Evolutionary conservation across 148 eudicot species (phyloP).

Genomic region (Arctostaphylos glauca): DNA sequence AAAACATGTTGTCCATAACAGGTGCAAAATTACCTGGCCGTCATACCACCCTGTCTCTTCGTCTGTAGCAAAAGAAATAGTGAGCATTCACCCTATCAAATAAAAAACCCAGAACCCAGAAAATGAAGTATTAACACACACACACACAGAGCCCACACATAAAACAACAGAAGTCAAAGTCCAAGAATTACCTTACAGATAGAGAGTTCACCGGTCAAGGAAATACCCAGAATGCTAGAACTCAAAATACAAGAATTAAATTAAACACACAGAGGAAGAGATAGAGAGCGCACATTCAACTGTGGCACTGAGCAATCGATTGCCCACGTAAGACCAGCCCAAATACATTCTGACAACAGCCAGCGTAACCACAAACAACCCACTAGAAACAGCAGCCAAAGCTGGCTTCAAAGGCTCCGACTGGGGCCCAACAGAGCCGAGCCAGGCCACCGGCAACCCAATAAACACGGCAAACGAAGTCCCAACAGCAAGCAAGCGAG

Average conservation of each 20-base stretch:
- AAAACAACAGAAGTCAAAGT: too few species aligned
- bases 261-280: neutral
- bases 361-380: conserved; percentile 59
- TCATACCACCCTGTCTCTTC: conserved; percentile 99
- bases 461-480: conserved; percentile 55
- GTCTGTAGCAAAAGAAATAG: conserved; percentile 43
- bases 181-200: too few species aligned
- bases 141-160: neutral
- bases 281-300: conserved; percentile 60
- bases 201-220: neutral
- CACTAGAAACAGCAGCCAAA: conserved; percentile 58
- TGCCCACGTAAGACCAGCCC: conserved; percentile 99
- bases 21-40: conserved; percentile 65
- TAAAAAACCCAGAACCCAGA: conserved; percentile 11
- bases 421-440: conserved; percentile 56
- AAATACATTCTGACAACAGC: conserved; percentile 90
- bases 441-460: conserved; percentile 81
- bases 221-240: neutral
- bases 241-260: neutral
- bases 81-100: neutral
- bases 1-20: neutral
- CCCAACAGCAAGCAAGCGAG: conserved; percentile 59
- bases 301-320: conserved; percentile 93
- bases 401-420: conserved; percentile 54
- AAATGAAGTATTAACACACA: neutral